These are phyloP conservation scores for Circinella minor DNA, from an alignment of 371 early-diverging fungal species.

Conservation along the genomic window DNA sequence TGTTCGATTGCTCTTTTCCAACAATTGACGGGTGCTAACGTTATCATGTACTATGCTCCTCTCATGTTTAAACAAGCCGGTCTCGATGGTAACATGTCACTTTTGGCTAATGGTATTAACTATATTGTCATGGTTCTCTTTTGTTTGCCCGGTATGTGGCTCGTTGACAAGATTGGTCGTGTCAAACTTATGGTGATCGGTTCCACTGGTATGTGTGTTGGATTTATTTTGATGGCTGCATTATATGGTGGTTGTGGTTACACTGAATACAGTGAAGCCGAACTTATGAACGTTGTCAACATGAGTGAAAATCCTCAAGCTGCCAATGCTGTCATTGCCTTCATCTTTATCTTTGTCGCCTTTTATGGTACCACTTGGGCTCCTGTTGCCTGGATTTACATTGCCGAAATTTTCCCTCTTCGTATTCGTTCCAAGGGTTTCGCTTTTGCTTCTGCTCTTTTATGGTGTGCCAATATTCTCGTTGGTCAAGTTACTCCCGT, in stretches of 20 bases:
- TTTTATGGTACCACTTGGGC: conserved; percentile 58
- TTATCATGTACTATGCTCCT: conserved; percentile 51
- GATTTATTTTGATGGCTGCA: conserved; percentile 50
- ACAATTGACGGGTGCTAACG: conserved; percentile 59
- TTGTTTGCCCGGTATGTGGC: conserved; percentile 78
- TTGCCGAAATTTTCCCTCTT: conserved; percentile 70
- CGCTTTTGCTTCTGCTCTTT: conserved; percentile 67
- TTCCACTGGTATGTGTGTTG: conserved; percentile 44
- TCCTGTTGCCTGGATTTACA: conserved; percentile 60
- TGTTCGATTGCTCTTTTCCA: conserved; percentile 72
- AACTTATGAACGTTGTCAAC: conserved; percentile 28
- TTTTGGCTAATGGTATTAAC: conserved; percentile 68
- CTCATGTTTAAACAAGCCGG: conserved; percentile 75
- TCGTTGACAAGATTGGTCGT: conserved; percentile 53
- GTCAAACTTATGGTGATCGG: conserved; percentile 49
- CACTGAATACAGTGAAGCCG: conserved; percentile 14
- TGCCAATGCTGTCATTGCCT: conserved; percentile 51
- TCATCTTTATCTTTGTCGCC: conserved; percentile 54
- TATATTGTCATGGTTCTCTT: conserved; percentile 71
- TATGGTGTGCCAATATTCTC: conserved; percentile 83
- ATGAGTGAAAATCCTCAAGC: conserved; percentile 41
- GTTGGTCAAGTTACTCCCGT: conserved; percentile 58
- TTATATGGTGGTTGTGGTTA: conserved; percentile 43
- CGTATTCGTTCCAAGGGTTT: conserved; percentile 55
- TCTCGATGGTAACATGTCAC: conserved; percentile 46